These are phyloP conservation scores for Diddensiella transvaalensis DNA, from an alignment of 805 yeast species.

Conservation along the genomic window DNA sequence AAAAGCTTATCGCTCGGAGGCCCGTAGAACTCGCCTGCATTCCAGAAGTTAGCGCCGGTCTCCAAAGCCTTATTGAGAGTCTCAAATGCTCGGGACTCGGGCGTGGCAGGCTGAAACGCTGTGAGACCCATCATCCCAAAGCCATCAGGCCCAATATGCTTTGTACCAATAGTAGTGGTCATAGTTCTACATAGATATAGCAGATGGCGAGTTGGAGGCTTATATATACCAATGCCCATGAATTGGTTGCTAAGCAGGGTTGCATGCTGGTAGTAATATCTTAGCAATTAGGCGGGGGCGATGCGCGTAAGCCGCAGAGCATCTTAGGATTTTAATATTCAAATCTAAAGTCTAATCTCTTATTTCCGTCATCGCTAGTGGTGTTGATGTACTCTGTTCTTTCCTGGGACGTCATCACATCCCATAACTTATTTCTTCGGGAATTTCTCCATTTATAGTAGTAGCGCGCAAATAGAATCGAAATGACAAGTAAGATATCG, in stretches of 20 bases:
- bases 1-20: slow-evolving; percentile 36
- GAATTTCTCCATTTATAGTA: slow-evolving; percentile 34
- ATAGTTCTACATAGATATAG: too few relatives aligned
- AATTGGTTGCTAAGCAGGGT: too few relatives aligned
- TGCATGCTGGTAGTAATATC: too few relatives aligned
- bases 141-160: slow-evolving; percentile 40
- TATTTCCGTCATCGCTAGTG: slow-evolving; percentile 53
- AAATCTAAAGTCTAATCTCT: slow-evolving; percentile 51
- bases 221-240: too few relatives aligned
- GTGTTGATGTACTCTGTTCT: slow-evolving; percentile 42
- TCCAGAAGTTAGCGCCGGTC: slow-evolving; percentile 51
- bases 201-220: too few relatives aligned
- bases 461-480: slow-evolving; percentile 23
- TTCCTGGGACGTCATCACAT: slow-evolving; percentile 46
- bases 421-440: slow-evolving; percentile 46
- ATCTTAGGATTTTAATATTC: slow-evolving; percentile 26
- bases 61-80: slow-evolving; percentile 52
- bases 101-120: slow-evolving; percentile 52
- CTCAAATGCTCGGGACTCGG: slow-evolving; percentile 50
- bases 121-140: slow-evolving; percentile 83
- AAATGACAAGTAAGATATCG: slow-evolving; percentile 1
- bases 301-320: too few relatives aligned
- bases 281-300: too few relatives aligned
- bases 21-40: slow-evolving; percentile 81
- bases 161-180: background rate